Evolutionary conservation across 257 asterid species (phyloP), one percentile per base, ranked within the genome.

Genomic region (Capsicum rhomboideum): DNA sequence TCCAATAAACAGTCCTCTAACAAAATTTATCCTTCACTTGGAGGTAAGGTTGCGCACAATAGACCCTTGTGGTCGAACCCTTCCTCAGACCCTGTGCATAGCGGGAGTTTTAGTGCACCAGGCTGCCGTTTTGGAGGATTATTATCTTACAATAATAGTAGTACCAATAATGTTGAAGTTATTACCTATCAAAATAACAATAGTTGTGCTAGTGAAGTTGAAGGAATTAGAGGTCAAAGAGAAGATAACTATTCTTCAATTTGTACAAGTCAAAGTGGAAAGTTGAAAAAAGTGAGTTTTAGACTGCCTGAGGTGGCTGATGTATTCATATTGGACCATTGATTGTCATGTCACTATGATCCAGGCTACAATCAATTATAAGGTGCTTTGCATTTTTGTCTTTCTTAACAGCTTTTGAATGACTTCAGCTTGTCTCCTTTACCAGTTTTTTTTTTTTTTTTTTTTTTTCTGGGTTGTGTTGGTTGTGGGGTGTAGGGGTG

Each of bases 271-370:
- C 84, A 28, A 75, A 86, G 85, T 37, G 86, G 86, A 56, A 90
- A 82, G 54, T 50, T 50, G 49, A 93, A 91, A 88, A 92, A 75
- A 81, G 97, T 93, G 83, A 86, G 91, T 10, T 93, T 93, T 54
- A 88, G 90, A 72, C 82, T 88, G 21, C 96, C 96, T 7, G 92
- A 87, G 83, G 93, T 93, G 69, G 91, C 92, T 16, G 90, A 92
- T 4, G 75, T 92, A 40, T 92, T 92, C 84, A 83, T 86, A 78
- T 71, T 91, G 61, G 85, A 86, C 61, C 8, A 46, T 49, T 75
- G 61, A 75, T 46, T 46, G 13, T 46, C 31, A 74, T 46, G 80
- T 21, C 55, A 26, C 56, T 72, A 72, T 21, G 54, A 42, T 64
- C 49, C 54, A 12, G 16, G 79, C 34, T 71, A 40, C 50, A 71